Conservation (phyloP, 2,329 filamentous ascomycete genomes). For the Hymenotorrendiella dingleyae region DNA sequence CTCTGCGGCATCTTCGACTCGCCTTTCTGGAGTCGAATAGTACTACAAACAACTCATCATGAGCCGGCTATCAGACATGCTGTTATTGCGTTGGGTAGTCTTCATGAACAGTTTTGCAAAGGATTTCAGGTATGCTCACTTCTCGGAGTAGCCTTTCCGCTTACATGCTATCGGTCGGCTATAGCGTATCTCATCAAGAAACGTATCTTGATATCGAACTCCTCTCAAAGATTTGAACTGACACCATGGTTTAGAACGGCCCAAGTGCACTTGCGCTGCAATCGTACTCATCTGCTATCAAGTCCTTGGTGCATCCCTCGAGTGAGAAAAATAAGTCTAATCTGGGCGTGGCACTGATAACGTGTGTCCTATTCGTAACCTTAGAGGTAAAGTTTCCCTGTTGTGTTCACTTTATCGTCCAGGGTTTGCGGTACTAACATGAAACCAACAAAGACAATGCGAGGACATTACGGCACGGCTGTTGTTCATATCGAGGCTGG, state of each 20-base stretch:
- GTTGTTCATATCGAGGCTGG: background rate
- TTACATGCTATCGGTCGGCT: too few relatives aligned
- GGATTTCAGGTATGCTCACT: too few relatives aligned
- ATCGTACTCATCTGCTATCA: conserved; percentile 1
- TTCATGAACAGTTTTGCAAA: conserved; percentile 5
- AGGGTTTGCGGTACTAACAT: background rate
- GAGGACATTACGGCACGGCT: background rate
- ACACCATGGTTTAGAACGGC: too few relatives aligned
- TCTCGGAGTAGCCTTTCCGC: too few relatives aligned
- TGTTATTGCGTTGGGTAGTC: conserved; percentile 2
- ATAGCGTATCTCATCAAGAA: too few relatives aligned
- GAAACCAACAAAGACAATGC: background rate
- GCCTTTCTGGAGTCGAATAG: conserved; percentile 55
- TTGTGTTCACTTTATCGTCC: background rate
- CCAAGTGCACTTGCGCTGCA: conserved; percentile 2
- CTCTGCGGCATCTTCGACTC: conserved; percentile 45
- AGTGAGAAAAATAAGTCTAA: background rate
- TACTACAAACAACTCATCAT: conserved; percentile 54
- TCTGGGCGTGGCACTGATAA: background rate
- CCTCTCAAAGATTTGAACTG: too few relatives aligned
- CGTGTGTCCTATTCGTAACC: conserved; percentile 6
- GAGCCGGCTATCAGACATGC: conserved; percentile 7
- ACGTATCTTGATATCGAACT: too few relatives aligned
- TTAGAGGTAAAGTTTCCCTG: background rate
- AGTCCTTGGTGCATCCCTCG: conserved; percentile 10